These are phyloP conservation scores for Fusarium sp. DNA, from an alignment of 2,329 filamentous ascomycete species.

Conservation along the genomic window DNA sequence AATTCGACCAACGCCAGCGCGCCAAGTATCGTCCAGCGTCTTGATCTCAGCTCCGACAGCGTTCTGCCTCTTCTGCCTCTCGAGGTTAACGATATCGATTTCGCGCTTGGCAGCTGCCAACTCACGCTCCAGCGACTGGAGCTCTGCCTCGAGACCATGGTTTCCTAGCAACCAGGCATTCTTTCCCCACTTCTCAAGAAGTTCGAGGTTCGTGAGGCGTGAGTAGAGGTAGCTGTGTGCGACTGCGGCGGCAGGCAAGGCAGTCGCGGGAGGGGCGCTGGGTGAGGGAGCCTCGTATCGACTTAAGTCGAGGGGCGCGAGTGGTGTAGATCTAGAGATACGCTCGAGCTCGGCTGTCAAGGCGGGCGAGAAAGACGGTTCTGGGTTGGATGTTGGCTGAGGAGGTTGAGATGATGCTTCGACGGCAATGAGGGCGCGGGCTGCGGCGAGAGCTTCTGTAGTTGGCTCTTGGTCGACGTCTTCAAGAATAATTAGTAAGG, in stretches of 20 bases:
- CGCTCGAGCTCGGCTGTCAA: slow-evolving; percentile 77
- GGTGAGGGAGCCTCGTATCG: slow-evolving; percentile 79
- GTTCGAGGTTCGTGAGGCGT: slow-evolving; percentile 70
- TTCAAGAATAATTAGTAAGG: slow-evolving; percentile 55
- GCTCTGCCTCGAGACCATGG: slow-evolving; percentile 78
- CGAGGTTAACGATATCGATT: slow-evolving; percentile 79
- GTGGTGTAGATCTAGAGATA: slow-evolving; percentile 61
- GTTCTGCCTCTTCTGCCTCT: slow-evolving; percentile 78
- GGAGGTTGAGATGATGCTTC: slow-evolving; percentile 67
- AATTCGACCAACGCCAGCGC: slow-evolving; percentile 79
- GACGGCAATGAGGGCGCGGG: slow-evolving; percentile 75
- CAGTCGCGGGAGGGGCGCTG: slow-evolving; percentile 67
- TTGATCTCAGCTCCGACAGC: slow-evolving; percentile 79
- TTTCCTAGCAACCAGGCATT: slow-evolving; percentile 94
- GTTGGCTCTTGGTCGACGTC: slow-evolving; percentile 86
- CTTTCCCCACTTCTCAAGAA: slow-evolving; percentile 86
- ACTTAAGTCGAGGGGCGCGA: slow-evolving; percentile 73
- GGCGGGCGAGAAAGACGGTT: slow-evolving; percentile 73
- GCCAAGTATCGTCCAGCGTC: slow-evolving; percentile 83
- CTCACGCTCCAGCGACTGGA: slow-evolving; percentile 77
- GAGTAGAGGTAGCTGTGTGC: slow-evolving; percentile 64
- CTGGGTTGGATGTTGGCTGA: slow-evolving; percentile 66
- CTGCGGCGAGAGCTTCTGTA: slow-evolving; percentile 71
- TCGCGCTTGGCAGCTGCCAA: slow-evolving; percentile 75
- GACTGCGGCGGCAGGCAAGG: slow-evolving; percentile 68